These are phyloP conservation scores for Drechmeria coniospora DNA, from an alignment of 2,329 filamentous ascomycete genomes.

Conservation along the genomic window DNA sequence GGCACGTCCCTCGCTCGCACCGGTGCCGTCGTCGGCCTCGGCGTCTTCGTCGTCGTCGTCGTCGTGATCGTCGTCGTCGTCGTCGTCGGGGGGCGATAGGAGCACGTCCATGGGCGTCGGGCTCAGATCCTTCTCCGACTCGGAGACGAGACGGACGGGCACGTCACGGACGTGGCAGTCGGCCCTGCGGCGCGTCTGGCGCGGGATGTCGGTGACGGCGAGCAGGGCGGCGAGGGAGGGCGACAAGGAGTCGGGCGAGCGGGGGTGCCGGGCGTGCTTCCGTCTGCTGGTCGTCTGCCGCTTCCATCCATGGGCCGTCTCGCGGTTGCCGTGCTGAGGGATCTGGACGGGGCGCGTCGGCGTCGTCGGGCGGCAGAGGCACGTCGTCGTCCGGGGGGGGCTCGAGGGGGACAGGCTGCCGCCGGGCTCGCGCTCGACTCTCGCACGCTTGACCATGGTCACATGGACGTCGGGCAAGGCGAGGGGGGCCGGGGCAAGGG, in stretches of 20 bases:
- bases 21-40: constrained; percentile 31
- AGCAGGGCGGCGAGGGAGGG: constrained; percentile 45
- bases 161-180: constrained; percentile 28
- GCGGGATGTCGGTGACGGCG: constrained; percentile 46
- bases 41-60: too few species aligned
- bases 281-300: constrained; percentile 22
- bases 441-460: constrained; percentile 19
- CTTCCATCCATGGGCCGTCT: constrained; percentile 20
- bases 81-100: constrained; percentile 43
- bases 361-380: constrained; percentile 14
- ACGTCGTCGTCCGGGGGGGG: constrained; percentile 13
- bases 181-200: constrained; percentile 16
- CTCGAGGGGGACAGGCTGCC: constrained; percentile 11
- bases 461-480: constrained; percentile 10
- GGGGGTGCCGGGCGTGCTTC: constrained; percentile 22
- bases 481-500: constrained; percentile 1
- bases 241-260: constrained; percentile 38
- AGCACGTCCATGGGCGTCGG: constrained; percentile 42
- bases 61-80: constrained; percentile 35
- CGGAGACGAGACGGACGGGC: too few species aligned
- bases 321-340: constrained; percentile 26
- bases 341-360: constrained; percentile 40
- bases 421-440: constrained; percentile 13
- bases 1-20: constrained; percentile 34
- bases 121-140: constrained; percentile 45